Conservation (phyloP, 225 moss, liverwort and hornwort genomes). For the Antitrichia curtipendula region DNA sequence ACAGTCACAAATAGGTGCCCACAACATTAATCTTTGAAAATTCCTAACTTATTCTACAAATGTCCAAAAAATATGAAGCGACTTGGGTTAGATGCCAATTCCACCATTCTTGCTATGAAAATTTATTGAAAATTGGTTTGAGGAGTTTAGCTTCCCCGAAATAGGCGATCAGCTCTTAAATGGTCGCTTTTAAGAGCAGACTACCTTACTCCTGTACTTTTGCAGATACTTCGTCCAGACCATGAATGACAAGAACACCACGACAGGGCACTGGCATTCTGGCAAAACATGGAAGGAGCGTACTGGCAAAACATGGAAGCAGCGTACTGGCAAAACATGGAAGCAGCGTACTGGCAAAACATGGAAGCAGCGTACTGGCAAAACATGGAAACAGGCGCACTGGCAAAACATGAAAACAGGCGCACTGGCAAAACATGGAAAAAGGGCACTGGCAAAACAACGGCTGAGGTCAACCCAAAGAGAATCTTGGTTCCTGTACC, state of each 20-base stretch:
- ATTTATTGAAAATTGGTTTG: too few relatives aligned
- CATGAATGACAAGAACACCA: neutral
- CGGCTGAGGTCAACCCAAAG: neutral
- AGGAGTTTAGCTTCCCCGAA: too few relatives aligned
- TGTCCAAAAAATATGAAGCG: too few relatives aligned
- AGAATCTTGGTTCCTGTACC: neutral
- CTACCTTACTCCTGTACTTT: neutral
- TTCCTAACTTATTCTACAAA: too few relatives aligned
- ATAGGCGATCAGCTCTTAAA: too few relatives aligned
- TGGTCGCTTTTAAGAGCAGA: too few relatives aligned
- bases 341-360: neutral
- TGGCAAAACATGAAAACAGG: neutral
- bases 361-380: neutral
- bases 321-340: neutral
- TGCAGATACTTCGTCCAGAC: neutral
- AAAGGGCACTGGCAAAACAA: neutral
- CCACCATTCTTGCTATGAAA: too few relatives aligned
- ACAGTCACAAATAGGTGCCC: too few relatives aligned
- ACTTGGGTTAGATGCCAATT: too few relatives aligned
- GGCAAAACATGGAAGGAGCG: neutral
- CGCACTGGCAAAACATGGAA: neutral
- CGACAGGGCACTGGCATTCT: neutral
- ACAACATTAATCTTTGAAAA: too few relatives aligned
- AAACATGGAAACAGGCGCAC: neutral
- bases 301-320: neutral